phyloP scores from a whole-genome alignment of 148 eudicot species.

The Mesembryanthemum crystallinum region DNA sequence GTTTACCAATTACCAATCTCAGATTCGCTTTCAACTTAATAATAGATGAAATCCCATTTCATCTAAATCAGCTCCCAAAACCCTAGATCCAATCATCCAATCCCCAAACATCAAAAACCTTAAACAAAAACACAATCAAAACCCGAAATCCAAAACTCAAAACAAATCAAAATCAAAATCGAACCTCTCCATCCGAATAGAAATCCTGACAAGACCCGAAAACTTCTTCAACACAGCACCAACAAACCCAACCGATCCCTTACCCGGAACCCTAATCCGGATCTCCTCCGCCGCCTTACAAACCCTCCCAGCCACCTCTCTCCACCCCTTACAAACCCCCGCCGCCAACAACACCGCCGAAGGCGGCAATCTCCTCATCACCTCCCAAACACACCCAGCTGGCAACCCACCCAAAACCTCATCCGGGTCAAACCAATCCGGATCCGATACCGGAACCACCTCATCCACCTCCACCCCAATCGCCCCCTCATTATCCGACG shows the following conservation, averaged over 20 bases:
- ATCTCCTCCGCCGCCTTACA: slow-evolving; percentile 80
- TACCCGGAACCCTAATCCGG: slow-evolving; percentile 68
- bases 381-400: slow-evolving; percentile 61
- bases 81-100: slow-evolving; percentile 47
- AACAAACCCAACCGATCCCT: slow-evolving; percentile 49
- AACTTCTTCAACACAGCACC: slow-evolving; percentile 79
- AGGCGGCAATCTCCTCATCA: slow-evolving; percentile 69
- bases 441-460: slow-evolving; percentile 10
- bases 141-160: background rate
- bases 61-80: background rate
- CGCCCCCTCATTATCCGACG: slow-evolving; percentile 24
- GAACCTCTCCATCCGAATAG: slow-evolving; percentile 81
- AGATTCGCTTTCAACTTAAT: too few relatives aligned
- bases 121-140: background rate
- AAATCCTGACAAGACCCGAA: slow-evolving; percentile 56
- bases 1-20: too few relatives aligned
- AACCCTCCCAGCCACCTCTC: slow-evolving; percentile 52
- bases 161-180: slow-evolving; percentile 1
- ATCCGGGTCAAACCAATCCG: slow-evolving; percentile 30
- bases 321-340: slow-evolving; percentile 85
- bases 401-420: slow-evolving; percentile 41
- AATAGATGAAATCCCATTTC: background rate
- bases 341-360: slow-evolving; percentile 58
- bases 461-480: slow-evolving; percentile 1
- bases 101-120: background rate